phyloP scores from a whole-genome alignment of 192 early-diverging fungal species.

The Backusella morwellensis region DNA sequence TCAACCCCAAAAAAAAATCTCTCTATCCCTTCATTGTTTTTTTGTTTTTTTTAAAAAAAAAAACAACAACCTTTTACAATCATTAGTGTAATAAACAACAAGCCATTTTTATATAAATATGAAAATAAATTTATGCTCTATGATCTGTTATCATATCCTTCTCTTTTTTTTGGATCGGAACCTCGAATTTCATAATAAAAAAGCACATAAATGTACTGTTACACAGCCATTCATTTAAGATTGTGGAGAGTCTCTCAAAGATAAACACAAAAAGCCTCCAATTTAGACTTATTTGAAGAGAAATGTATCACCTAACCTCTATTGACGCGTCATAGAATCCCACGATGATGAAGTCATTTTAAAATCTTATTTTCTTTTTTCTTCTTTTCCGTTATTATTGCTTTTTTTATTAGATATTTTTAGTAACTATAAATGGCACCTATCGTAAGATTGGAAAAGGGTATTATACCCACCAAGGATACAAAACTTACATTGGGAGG shows the following conservation, averaged over 20 bases:
- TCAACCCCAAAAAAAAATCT: neutral
- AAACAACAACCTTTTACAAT: neutral
- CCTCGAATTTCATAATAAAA: neutral
- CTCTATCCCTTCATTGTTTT: neutral
- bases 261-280: constrained; percentile 6
- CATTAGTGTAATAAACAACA: constrained; percentile 5
- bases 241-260: neutral
- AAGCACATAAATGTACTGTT: neutral
- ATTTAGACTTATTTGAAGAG: neutral
- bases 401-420: neutral
- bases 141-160: neutral
- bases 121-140: constrained; percentile 2
- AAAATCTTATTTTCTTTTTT: neutral
- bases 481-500: constrained; percentile 37
- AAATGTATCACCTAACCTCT: neutral
- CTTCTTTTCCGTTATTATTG: neutral
- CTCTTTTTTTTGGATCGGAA: neutral
- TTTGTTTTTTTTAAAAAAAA: neutral
- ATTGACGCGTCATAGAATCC: constrained; percentile 1
- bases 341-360: constrained; percentile 1
- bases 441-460: constrained; percentile 3
- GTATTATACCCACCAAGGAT: constrained; percentile 33
- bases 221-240: neutral
- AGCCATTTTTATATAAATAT: neutral
- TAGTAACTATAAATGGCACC: neutral